Evolutionary conservation across 1,284 basidiomycete species (phyloP).

Genomic region (Coriolopsis trogii): DNA sequence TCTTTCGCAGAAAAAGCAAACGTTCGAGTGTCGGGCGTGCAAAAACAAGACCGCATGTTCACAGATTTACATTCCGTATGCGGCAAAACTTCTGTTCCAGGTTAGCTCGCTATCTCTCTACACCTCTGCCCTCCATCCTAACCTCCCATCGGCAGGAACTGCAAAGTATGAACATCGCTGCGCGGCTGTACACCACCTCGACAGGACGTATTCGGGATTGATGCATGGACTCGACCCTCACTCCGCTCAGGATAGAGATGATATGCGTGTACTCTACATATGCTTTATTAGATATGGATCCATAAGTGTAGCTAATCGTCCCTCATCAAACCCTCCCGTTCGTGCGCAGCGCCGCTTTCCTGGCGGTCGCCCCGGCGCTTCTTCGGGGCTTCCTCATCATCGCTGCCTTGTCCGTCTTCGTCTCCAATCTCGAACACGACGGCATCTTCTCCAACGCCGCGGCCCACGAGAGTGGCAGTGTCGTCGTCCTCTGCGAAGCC

Average conservation of each 20-base stretch:
- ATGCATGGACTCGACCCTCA: constrained; percentile 22
- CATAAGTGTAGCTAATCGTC: constrained; percentile 35
- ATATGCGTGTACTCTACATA: constrained; percentile 54
- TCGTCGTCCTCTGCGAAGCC: constrained; percentile 65
- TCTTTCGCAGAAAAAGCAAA: constrained; percentile 76
- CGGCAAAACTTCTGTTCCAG: constrained; percentile 92
- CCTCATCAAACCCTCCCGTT: constrained; percentile 67
- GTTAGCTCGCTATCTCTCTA: constrained; percentile 44
- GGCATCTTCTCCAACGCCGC: constrained; percentile 62
- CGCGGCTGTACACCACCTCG: constrained; percentile 81
- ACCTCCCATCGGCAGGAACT: constrained; percentile 58
- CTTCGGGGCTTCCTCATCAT: constrained; percentile 60
- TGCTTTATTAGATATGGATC: constrained; percentile 38
- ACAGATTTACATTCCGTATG: constrained; percentile 90
- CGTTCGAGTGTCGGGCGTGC: constrained; percentile 88
- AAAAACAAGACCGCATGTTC: constrained; percentile 95
- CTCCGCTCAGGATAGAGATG: constrained; percentile 22
- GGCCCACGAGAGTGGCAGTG: constrained; percentile 67
- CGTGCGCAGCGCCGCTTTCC: constrained; percentile 48
- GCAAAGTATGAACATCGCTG: constrained; percentile 91
- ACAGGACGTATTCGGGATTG: constrained; percentile 80
- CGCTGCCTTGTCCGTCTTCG: constrained; percentile 66
- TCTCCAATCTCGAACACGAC: constrained; percentile 95
- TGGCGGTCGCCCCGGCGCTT: constrained; percentile 53
- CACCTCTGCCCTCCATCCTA: neutral